Evolutionary conservation across 2,329 filamentous ascomycete species (phyloP).

Genomic region (Penicillium palitans): DNA sequence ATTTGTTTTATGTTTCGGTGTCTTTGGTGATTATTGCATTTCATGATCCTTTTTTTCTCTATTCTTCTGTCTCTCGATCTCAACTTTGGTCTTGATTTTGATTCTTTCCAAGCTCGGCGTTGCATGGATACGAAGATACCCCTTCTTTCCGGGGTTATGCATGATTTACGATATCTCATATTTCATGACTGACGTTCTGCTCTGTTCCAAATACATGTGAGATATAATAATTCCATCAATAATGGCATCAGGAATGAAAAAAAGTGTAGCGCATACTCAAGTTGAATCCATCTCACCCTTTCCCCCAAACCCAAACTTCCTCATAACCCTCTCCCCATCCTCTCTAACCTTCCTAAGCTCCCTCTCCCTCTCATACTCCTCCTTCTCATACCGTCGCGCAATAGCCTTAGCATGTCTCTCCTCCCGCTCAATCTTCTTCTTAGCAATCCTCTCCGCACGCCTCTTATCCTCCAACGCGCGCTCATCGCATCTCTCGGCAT

Average conservation of each 20-base stretch:
- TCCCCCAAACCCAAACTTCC: conserved; percentile 9
- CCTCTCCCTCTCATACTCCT: conserved; percentile 41
- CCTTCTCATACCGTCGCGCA: conserved; percentile 39
- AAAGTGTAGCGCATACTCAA: not conserved
- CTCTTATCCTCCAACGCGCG: conserved; percentile 40
- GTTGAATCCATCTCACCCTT: not conserved
- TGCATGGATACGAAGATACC: conserved; percentile 25
- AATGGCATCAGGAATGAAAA: not conserved
- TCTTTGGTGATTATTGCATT: not conserved
- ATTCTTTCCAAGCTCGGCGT: conserved; percentile 15
- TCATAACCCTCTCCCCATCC: conserved; percentile 32
- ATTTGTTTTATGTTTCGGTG: conserved; percentile 1
- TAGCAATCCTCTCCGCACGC: conserved; percentile 30
- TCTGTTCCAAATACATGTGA: conserved; percentile 5
- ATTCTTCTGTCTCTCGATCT: conserved; percentile 3
- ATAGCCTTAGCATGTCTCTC: conserved; percentile 43
- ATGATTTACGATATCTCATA: conserved; percentile 16
- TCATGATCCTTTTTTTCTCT: conserved; percentile 2
- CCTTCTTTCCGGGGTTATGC: conserved; percentile 16
- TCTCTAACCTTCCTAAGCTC: conserved; percentile 32
- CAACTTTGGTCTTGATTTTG: not conserved
- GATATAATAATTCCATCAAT: not conserved
- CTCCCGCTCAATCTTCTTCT: conserved; percentile 31
- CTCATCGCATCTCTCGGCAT: conserved; percentile 43
- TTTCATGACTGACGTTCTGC: conserved; percentile 3